Percentiles rank a stretch among this genome's conserved stretches.
phyloP scores from a whole-genome alignment of 805 yeast genomes.

The Wickerhamomyces chambardii region DNA sequence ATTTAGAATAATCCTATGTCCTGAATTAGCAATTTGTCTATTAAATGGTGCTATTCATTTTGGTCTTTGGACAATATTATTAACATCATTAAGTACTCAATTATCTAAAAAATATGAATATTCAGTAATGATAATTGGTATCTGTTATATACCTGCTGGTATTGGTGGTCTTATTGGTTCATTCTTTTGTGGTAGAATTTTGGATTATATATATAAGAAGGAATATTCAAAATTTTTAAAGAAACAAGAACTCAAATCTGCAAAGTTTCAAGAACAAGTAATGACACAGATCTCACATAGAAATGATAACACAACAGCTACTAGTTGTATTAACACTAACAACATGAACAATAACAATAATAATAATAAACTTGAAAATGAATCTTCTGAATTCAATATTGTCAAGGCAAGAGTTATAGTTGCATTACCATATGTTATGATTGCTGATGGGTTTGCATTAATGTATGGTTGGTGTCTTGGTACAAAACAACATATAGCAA shows the following conservation, averaged over 20 bases:
- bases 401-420: conserved; percentile 46
- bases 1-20: conserved; percentile 30
- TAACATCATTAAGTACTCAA: conserved; percentile 55
- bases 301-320: too few species aligned
- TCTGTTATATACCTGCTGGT: conserved; percentile 71
- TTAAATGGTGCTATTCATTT: conserved; percentile 55
- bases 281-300: too few species aligned
- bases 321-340: too few species aligned
- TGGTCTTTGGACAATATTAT: conserved; percentile 60
- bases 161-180: conserved; percentile 56
- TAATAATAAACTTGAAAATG: conserved; percentile 8
- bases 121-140: conserved; percentile 50
- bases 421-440: conserved; percentile 30
- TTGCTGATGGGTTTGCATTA: conserved; percentile 31
- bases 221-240: conserved; percentile 19
- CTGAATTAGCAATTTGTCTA: conserved; percentile 38
- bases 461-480: conserved; percentile 72
- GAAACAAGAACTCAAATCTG: too few species aligned
- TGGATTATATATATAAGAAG: conserved; percentile 41
- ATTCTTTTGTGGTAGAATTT: conserved; percentile 41
- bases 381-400: conserved; percentile 45
- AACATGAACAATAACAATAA: too few species aligned
- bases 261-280: too few species aligned
- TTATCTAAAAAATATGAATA: conserved; percentile 42
- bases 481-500: conserved; percentile 34